These are phyloP conservation scores for Pythium guiyangense DNA, from an alignment of 352 stramenopile genomes.

Conservation along the genomic window DNA sequence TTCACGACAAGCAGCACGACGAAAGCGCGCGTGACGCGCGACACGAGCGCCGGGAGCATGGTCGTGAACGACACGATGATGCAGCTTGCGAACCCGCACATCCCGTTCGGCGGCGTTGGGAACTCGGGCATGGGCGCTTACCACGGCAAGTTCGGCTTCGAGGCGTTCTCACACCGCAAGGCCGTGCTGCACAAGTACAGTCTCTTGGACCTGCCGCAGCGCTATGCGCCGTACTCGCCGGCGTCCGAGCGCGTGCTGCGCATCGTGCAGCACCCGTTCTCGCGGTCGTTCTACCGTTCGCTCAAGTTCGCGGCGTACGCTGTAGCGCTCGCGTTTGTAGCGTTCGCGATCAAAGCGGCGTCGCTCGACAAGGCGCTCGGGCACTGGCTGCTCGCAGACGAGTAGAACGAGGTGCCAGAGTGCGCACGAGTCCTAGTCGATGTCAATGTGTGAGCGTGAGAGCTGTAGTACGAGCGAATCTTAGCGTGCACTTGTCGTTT, in stretches of 20 bases:
- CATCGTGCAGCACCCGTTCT: slow-evolving; percentile 41
- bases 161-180: slow-evolving; percentile 74
- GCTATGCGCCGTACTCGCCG: slow-evolving; percentile 46
- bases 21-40: slow-evolving; percentile 32
- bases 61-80: slow-evolving; percentile 82
- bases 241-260: slow-evolving; percentile 29
- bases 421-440: too few species aligned
- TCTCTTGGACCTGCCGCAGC: slow-evolving; percentile 43
- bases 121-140: slow-evolving; percentile 78
- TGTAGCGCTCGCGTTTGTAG: too few species aligned
- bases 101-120: slow-evolving; percentile 85
- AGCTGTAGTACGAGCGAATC: too few species aligned
- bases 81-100: slow-evolving; percentile 51
- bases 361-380: too few species aligned
- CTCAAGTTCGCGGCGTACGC: slow-evolving; percentile 2
- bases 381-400: too few species aligned
- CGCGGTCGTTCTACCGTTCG: slow-evolving; percentile 11
- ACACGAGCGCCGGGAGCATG: slow-evolving; percentile 60
- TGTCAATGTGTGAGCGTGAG: too few species aligned
- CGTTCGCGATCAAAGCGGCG: too few species aligned
- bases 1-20: slow-evolving; percentile 48
- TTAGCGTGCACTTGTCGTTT: too few species aligned
- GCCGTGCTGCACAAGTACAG: slow-evolving; percentile 65
- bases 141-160: slow-evolving; percentile 78
- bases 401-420: too few species aligned